Evolutionary conservation across 805 yeast species (phyloP), one percentile per base, ranked within the genome.

Genomic region (Lipomyces yamadae): DNA sequence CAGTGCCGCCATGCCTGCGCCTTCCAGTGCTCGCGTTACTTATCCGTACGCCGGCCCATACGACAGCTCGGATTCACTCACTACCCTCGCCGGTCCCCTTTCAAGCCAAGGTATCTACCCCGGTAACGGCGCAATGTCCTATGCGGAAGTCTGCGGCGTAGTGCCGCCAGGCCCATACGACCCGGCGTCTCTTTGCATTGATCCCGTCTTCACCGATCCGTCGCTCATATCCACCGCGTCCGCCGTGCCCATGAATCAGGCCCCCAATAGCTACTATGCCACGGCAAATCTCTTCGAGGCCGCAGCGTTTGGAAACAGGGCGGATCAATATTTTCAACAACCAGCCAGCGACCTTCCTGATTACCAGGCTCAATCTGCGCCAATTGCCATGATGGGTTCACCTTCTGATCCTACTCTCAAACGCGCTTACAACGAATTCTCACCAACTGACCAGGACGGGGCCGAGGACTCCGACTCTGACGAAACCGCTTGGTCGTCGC

Each of bases 381-480:
- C 55, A 18, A 52, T 52, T n/a, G 34, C 34, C 34, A 32, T 29
- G 13, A 52, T 52, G 34, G 55, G 55, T 8, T 52, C 55, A 8
- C 55, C 42, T 29, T 54, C 59, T 56, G 59, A 56, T 33, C n/a
- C 48, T 8, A 18, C 13, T 29, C 30, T 39, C 56, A 56, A 56
- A 32, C 33, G 59, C 3, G 54, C 32, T 15, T 56, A 35, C 30
- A 4, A 29, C 34, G 59, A 56, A 30, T 39, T 29, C 59, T 56
- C 59, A 13, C 48, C 55, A 11, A 52, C 48, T 29, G 59, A 56
- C 18, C 59, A 56, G 37, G 61, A 58, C 39, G 65, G 42, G 3
- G 53, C 32, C 37, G 58, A 50, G 62, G 56, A 39, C 7, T 45
- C 56, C n/a, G 65, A 58, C 24, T 58, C 61, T 13, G 62, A 57